These are phyloP conservation scores for Clitoria ternatea DNA, from an alignment of 306 rosid genomes.

Conservation along the genomic window DNA sequence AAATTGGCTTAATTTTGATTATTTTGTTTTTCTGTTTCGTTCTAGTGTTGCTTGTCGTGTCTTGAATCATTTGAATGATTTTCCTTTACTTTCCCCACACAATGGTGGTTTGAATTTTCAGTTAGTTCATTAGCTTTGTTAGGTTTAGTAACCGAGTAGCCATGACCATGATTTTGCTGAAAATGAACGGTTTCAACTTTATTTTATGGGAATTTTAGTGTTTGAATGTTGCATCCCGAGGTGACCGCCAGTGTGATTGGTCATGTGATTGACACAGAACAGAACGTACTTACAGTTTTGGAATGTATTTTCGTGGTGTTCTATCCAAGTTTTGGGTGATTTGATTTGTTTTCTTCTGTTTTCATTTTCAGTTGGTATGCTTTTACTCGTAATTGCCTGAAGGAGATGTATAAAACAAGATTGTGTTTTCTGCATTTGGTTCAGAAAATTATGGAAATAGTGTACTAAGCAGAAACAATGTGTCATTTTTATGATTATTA, in stretches of 20 bases:
- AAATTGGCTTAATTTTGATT: not conserved
- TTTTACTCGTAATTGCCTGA: not conserved
- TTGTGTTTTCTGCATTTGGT: not conserved
- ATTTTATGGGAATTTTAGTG: not conserved
- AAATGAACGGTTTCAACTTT: not conserved
- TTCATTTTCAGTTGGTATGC: not conserved
- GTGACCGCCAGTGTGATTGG: not conserved
- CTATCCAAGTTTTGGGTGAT: not conserved
- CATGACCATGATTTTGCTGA: not conserved
- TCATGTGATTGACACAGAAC: not conserved
- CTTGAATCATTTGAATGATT: not conserved
- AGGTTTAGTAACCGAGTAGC: not conserved
- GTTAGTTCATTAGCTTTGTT: not conserved
- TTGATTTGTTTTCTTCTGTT: not conserved
- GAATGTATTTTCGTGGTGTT: not conserved
- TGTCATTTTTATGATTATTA: not conserved
- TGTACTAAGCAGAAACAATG: not conserved
- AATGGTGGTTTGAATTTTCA: not conserved
- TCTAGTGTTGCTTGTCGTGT: not conserved
- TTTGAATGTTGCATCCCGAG: not conserved
- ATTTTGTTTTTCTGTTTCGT: not conserved
- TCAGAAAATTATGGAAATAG: not conserved
- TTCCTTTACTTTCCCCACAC: not conserved
- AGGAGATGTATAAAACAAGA: not conserved
- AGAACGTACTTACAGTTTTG: not conserved